These are phyloP conservation scores for Mortierella sp. DNA, from an alignment of 371 early-diverging fungal genomes.

Conservation along the genomic window DNA sequence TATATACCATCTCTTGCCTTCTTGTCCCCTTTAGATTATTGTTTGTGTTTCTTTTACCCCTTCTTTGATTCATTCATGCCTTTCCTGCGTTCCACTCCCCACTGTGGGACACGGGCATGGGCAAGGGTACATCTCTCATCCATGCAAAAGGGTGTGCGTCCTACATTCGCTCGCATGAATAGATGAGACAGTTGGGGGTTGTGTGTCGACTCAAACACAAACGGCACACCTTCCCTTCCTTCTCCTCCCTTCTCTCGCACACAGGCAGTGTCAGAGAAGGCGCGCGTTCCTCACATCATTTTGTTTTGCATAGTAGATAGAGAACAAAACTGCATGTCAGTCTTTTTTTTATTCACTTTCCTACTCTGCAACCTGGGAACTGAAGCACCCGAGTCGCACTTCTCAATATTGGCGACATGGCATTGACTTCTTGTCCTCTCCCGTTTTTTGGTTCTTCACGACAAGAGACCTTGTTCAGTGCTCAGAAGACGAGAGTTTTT, in stretches of 20 bases:
- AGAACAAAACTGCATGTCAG: conserved; percentile 1
- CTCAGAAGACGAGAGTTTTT: too few species aligned
- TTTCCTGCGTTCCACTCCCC: conserved; percentile 11
- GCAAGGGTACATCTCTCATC: background rate
- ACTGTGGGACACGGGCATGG: background rate
- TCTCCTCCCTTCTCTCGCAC: background rate
- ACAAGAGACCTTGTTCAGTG: too few species aligned
- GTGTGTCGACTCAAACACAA: background rate
- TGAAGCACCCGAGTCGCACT: background rate
- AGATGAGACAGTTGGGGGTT: conserved; percentile 7
- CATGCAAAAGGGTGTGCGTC: background rate
- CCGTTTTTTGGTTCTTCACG: too few species aligned
- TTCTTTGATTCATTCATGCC: conserved; percentile 15
- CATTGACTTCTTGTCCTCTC: too few species aligned
- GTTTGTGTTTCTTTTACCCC: background rate
- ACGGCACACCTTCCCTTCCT: background rate
- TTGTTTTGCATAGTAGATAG: background rate
- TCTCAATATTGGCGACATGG: background rate
- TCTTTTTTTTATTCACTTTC: background rate
- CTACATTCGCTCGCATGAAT: conserved; percentile 1
- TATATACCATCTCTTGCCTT: background rate
- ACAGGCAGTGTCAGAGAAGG: background rate
- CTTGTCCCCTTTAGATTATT: background rate
- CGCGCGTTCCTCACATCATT: background rate
- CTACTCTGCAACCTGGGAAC: background rate